These are phyloP conservation scores for Lotus japonicus DNA, from an alignment of 306 rosid genomes.

Conservation along the genomic window DNA sequence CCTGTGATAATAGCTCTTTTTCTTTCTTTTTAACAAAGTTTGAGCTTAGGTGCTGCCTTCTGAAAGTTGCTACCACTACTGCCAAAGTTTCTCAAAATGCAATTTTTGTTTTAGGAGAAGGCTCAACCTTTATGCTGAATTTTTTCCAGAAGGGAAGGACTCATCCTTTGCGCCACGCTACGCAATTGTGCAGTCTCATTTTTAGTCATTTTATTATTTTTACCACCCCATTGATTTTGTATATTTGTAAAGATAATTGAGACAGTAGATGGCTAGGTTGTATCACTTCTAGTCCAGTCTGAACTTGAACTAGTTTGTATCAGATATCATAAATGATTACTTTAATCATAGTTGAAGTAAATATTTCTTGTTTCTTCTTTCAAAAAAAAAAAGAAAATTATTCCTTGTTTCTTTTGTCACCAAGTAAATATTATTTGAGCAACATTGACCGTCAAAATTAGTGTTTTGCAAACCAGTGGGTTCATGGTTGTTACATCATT, in stretches of 20 bases:
- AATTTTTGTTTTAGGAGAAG: constrained; percentile 17
- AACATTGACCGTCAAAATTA: constrained; percentile 16
- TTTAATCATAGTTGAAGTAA: constrained; percentile 35
- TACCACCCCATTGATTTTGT: constrained; percentile 44
- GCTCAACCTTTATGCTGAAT: constrained; percentile 26
- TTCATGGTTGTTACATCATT: too few relatives aligned
- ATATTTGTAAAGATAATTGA: constrained; percentile 37
- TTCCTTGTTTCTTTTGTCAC: too few relatives aligned
- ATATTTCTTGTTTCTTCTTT: constrained; percentile 11
- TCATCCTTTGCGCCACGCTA: constrained; percentile 35
- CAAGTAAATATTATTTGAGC: constrained; percentile 28
- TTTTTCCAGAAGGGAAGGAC: constrained; percentile 20
- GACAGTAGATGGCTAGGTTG: constrained; percentile 35
- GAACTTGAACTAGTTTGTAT: constrained; percentile 41
- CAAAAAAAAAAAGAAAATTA: too few relatives aligned
- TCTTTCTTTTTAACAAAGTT: constrained; percentile 11
- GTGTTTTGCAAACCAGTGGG: too few relatives aligned
- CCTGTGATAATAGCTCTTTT: constrained; percentile 6
- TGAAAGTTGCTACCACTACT: constrained; percentile 18
- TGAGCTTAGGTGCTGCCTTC: constrained; percentile 16
- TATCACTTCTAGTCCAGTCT: constrained; percentile 21
- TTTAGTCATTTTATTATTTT: constrained; percentile 2
- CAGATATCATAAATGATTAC: constrained; percentile 6
- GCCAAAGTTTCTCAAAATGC: too few relatives aligned
- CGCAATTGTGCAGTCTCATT: constrained; percentile 42